phyloP scores from a whole-genome alignment of 1,139 yeast genomes.

The Yamadazyma spencermartinsiae region DNA sequence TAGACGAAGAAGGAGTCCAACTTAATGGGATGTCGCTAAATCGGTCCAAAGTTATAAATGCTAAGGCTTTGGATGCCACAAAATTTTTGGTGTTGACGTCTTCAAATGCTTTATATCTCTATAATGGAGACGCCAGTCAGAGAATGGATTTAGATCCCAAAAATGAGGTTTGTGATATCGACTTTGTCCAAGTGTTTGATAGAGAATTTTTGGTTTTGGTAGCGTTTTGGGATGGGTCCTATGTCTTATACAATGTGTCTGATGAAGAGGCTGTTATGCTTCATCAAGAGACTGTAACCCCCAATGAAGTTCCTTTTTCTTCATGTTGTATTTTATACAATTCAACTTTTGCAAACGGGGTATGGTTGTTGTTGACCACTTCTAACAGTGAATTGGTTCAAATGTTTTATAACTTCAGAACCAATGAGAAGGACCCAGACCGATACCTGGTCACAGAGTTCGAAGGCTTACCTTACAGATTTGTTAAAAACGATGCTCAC shows the following conservation, averaged over 20 bases:
- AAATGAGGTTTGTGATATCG: constrained; percentile 15
- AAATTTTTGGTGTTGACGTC: constrained; percentile 9
- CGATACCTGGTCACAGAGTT: constrained; percentile 8
- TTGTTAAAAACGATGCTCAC: constrained; percentile 9
- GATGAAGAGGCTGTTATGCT: constrained; percentile 9
- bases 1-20: not conserved
- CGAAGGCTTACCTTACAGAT: constrained; percentile 17
- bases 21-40: constrained; percentile 8
- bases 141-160: constrained; percentile 4
- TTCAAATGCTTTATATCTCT: constrained; percentile 9
- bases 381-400: constrained; percentile 18
- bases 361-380: constrained; percentile 18
- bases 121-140: constrained; percentile 6
- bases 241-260: constrained; percentile 11
- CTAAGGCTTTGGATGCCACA: constrained; percentile 1
- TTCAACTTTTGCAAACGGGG: constrained; percentile 2
- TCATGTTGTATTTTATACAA: constrained; percentile 11
- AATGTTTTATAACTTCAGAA: constrained; percentile 11
- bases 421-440: constrained; percentile 5
- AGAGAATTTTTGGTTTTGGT: constrained; percentile 14
- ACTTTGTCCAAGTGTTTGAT: constrained; percentile 10
- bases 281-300: constrained; percentile 5
- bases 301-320: constrained; percentile 8
- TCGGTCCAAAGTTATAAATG: constrained; percentile 1
- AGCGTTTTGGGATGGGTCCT: constrained; percentile 18